Percentiles rank a stretch among this genome's conserved stretches.
Conservation (phyloP, 2,329 filamentous ascomycete genomes). For the Fusarium sacchari region DNA sequence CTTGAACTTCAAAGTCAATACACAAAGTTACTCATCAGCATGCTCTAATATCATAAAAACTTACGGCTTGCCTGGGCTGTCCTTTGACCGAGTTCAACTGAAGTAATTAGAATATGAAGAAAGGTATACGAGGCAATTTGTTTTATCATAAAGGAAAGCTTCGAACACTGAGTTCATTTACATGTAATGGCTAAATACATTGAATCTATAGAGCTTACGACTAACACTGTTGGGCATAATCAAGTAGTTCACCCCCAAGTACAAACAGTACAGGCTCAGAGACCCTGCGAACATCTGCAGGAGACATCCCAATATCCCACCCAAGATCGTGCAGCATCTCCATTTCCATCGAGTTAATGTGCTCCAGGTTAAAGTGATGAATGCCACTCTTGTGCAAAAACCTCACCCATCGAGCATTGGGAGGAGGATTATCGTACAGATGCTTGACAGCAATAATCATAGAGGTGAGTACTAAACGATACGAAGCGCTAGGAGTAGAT, state of each 20-base stretch:
- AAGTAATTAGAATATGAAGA: neutral
- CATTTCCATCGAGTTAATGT: neutral
- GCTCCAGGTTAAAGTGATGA: neutral
- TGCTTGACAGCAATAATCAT: neutral
- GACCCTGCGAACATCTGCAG: neutral
- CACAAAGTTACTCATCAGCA: too few relatives aligned
- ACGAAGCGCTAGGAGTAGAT: neutral
- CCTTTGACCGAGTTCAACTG: neutral
- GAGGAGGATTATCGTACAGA: neutral
- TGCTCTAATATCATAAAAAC: neutral
- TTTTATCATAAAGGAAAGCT: neutral
- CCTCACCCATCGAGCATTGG: neutral
- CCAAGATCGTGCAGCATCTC: neutral
- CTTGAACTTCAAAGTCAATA: neutral
- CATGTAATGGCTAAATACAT: too few relatives aligned
- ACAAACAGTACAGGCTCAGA: neutral
- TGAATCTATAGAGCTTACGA: neutral
- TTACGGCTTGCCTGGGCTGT: neutral
- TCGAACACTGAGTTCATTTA: neutral
- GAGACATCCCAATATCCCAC: neutral
- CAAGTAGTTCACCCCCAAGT: neutral
- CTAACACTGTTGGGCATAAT: neutral
- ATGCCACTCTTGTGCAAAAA: neutral
- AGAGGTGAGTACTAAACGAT: neutral
- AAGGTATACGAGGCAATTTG: neutral